Evolutionary conservation across 495 filamentous ascomycete genomes (phyloP).

Genomic region (Penicillium longicatenatum): DNA sequence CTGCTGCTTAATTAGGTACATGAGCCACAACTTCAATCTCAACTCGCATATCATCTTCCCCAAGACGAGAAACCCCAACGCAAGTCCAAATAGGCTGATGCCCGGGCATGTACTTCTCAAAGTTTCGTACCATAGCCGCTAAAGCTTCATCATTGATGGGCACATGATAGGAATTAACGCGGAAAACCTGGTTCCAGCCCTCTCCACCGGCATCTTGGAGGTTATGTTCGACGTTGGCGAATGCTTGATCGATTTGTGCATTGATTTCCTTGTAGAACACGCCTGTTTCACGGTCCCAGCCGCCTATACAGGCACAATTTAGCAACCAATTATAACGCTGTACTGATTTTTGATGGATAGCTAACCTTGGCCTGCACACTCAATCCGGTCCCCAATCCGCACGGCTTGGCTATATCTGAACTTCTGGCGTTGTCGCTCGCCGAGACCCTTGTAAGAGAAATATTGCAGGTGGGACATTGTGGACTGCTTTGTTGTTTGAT

Average conservation of each 20-base stretch:
- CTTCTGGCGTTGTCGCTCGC: slow-evolving; percentile 34
- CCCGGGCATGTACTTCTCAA: slow-evolving; percentile 51
- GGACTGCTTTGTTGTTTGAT: not conserved
- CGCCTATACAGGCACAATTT: slow-evolving; percentile 35
- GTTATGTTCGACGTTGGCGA: slow-evolving; percentile 52
- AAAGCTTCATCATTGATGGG: slow-evolving; percentile 43
- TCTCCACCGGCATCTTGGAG: slow-evolving; percentile 54
- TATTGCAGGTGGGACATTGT: slow-evolving; percentile 48
- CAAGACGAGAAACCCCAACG: slow-evolving; percentile 47
- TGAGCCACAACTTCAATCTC: slow-evolving; percentile 59
- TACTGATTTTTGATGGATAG: not conserved
- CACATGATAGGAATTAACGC: slow-evolving; percentile 50
- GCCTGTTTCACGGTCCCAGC: slow-evolving; percentile 49
- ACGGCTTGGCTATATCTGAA: slow-evolving; percentile 56
- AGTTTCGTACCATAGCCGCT: slow-evolving; percentile 44
- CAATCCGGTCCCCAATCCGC: slow-evolving; percentile 53
- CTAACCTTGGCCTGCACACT: slow-evolving; percentile 56
- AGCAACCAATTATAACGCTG: no score
- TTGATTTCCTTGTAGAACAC: slow-evolving; percentile 40
- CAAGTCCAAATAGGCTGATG: slow-evolving; percentile 53
- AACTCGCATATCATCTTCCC: slow-evolving; percentile 35
- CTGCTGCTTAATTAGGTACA: slow-evolving; percentile 9
- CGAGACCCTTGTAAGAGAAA: slow-evolving; percentile 44
- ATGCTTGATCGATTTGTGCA: slow-evolving; percentile 55
- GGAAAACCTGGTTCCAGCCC: slow-evolving; percentile 60